These are phyloP conservation scores for Tuber brumale DNA, from an alignment of 495 filamentous ascomycete species.

Conservation along the genomic window DNA sequence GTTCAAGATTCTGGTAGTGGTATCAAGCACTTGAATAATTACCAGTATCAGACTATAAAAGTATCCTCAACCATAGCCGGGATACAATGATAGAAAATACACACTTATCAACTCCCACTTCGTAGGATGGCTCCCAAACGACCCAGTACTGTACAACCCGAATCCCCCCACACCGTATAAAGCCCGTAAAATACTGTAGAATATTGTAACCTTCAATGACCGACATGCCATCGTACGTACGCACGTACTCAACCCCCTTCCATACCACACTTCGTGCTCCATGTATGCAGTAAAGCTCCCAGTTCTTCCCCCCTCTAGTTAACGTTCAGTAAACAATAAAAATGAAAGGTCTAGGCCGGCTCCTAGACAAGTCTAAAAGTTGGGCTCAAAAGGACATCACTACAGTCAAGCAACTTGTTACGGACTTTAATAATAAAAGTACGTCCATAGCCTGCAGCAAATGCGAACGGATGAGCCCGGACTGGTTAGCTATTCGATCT, in stretches of 20 bases:
- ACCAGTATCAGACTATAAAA: background rate
- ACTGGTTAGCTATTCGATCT: background rate
- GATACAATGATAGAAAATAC: background rate
- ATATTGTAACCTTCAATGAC: background rate
- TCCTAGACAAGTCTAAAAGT: background rate
- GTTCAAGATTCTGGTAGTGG: background rate
- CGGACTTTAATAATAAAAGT: background rate
- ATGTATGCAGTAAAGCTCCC: background rate
- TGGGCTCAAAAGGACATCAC: background rate
- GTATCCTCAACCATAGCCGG: background rate
- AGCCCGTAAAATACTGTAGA: background rate
- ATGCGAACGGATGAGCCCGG: background rate
- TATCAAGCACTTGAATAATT: background rate
- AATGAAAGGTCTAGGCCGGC: background rate
- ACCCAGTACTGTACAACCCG: background rate
- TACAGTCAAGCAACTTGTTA: background rate
- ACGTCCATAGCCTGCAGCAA: background rate
- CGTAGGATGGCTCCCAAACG: background rate
- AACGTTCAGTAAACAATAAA: background rate
- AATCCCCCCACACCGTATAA: background rate
- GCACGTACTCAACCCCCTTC: background rate
- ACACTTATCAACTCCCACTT: background rate
- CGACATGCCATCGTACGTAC: background rate
- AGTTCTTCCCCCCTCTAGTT: background rate
- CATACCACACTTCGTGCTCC: background rate